Evolutionary conservation across 1,139 yeast genomes (phyloP).

Genomic region (Taphrina flavorubra): DNA sequence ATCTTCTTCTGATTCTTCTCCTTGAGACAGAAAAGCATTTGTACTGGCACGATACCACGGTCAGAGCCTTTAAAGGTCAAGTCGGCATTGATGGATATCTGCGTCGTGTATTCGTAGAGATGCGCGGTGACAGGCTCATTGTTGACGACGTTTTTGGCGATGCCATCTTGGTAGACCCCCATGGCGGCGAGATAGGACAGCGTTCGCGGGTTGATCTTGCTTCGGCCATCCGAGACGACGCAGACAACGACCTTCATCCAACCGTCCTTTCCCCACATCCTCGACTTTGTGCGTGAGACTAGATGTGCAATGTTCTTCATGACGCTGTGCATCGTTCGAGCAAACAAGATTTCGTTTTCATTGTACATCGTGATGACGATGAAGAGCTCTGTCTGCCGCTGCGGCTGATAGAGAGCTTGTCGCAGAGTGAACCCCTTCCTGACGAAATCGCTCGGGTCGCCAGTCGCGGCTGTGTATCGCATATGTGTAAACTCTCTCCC

Average conservation of each 20-base stretch:
- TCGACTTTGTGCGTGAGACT: slow-evolving; percentile 61
- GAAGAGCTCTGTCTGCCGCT: slow-evolving; percentile 73
- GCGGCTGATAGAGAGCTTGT: slow-evolving; percentile 68
- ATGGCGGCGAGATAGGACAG: slow-evolving; percentile 70
- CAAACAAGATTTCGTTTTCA: slow-evolving; percentile 74
- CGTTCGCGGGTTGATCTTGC: slow-evolving; percentile 68
- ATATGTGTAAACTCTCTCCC: slow-evolving; percentile 74
- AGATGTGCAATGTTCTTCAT: slow-evolving; percentile 73
- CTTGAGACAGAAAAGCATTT: slow-evolving; percentile 75
- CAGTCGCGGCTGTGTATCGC: slow-evolving; percentile 82
- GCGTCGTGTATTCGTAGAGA: slow-evolving; percentile 77
- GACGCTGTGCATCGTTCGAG: slow-evolving; percentile 75
- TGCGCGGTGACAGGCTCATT: slow-evolving; percentile 73
- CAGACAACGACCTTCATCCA: slow-evolving; percentile 81
- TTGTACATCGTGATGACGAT: slow-evolving; percentile 81
- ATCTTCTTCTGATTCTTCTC: slow-evolving; percentile 77
- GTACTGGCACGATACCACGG: slow-evolving; percentile 69
- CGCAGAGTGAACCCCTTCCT: slow-evolving; percentile 67
- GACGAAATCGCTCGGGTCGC: slow-evolving; percentile 71
- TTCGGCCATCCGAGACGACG: slow-evolving; percentile 79
- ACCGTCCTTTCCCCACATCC: slow-evolving; percentile 72
- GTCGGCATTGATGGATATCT: slow-evolving; percentile 72
- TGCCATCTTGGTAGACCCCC: slow-evolving; percentile 81
- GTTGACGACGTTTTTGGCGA: slow-evolving; percentile 77
- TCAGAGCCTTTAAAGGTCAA: slow-evolving; percentile 61